Percentiles rank a stretch among this genome's conserved stretches.
Conservation (phyloP, 768 basidiomycete genomes). For the Fomitopsis serialis region DNA sequence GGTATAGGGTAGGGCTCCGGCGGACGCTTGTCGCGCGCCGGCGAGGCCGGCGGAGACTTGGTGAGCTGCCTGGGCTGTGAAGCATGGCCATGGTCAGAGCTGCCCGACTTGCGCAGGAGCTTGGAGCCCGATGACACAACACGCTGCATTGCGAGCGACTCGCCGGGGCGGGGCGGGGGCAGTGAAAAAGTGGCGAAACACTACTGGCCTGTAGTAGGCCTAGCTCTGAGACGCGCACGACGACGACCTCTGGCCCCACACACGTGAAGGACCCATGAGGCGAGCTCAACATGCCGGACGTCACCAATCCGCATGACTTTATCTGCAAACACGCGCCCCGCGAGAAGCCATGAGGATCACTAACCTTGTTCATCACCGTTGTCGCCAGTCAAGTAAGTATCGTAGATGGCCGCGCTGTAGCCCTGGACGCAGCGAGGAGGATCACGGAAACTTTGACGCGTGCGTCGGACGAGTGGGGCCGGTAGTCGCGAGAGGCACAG, state of each 20-base stretch:
- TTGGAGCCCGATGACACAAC: conserved; percentile 44
- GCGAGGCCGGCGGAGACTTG: conserved; percentile 44
- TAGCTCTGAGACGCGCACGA: neutral
- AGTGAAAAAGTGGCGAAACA: neutral
- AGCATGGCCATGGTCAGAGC: conserved; percentile 17
- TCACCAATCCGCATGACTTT: neutral
- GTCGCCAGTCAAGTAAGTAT: neutral
- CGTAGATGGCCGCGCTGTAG: neutral
- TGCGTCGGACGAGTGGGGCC: neutral
- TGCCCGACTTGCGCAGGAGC: conserved; percentile 34
- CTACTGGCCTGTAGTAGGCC: neutral
- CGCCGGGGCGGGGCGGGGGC: conserved; percentile 7
- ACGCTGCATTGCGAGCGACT: conserved; percentile 17
- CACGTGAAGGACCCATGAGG: conserved; percentile 3
- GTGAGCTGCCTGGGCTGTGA: conserved; percentile 19
- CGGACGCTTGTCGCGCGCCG: conserved; percentile 37
- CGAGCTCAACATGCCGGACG: neutral
- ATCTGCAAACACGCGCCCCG: conserved; percentile 4
- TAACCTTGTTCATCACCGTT: conserved; percentile 1
- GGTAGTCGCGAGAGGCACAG: neutral
- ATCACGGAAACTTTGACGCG: neutral
- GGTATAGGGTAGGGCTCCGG: conserved; percentile 66
- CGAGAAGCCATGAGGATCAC: conserved; percentile 4
- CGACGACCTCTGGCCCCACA: neutral
- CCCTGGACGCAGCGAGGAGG: too few species aligned